Conservation (phyloP, 768 basidiomycete genomes). For the Tremella fuciformis region DNA sequence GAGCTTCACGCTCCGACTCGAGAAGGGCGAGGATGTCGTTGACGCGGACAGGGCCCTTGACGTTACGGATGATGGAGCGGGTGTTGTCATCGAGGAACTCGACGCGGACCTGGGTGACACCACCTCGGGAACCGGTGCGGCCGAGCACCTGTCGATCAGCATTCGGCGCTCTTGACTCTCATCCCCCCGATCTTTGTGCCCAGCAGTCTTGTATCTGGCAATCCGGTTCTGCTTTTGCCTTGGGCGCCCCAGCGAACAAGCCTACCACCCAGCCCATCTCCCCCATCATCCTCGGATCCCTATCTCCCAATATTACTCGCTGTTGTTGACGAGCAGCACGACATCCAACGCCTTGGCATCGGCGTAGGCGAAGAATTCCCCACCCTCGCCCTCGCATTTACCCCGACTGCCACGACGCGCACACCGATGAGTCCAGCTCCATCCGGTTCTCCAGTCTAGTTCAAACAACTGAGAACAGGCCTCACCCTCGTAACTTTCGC, state of each 20-base stretch:
- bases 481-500: slow-evolving; percentile 93
- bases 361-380: too few relatives aligned
- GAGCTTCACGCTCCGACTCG: slow-evolving; percentile 98
- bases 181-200: neutral
- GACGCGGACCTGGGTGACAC: slow-evolving; percentile 98
- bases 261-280: neutral
- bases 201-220: neutral
- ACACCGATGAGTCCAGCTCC: slow-evolving; percentile 7
- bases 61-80: slow-evolving; percentile 96
- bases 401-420: too few relatives aligned
- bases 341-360: too few relatives aligned
- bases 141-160: slow-evolving; percentile 72
- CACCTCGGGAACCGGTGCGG: slow-evolving; percentile 96
- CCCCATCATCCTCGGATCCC: too few relatives aligned
- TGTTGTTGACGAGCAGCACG: too few relatives aligned
- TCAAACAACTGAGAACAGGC: neutral
- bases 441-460: neutral
- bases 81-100: slow-evolving; percentile 98
- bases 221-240: neutral
- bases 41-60: slow-evolving; percentile 94
- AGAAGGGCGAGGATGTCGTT: slow-evolving; percentile 94
- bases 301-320: too few relatives aligned
- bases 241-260: neutral
- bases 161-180: neutral
- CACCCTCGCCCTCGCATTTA: too few relatives aligned